Evolutionary conservation across 768 basidiomycete genomes (phyloP).

Genomic region (Tylopilus sp.): DNA sequence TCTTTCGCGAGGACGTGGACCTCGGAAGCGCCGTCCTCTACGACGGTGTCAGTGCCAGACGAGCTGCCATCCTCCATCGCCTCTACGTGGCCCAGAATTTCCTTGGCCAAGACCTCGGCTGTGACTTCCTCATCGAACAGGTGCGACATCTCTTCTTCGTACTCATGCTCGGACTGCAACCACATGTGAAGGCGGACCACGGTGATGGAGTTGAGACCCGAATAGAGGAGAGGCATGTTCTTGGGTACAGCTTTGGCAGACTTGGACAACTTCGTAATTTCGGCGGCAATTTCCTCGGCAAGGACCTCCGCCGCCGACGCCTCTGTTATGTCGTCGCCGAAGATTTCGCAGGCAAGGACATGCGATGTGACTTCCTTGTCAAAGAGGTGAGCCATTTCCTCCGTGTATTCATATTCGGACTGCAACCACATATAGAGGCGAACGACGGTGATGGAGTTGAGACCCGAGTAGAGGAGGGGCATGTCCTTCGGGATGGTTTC

Average conservation of each 20-base stretch:
- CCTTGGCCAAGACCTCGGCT: conserved; percentile 27
- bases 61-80: not conserved
- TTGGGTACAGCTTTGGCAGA: conserved; percentile 26
- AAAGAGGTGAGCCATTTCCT: conserved; percentile 28
- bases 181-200: conserved; percentile 30
- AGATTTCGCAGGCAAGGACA: conserved; percentile 29
- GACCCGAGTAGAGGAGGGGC: conserved; percentile 32
- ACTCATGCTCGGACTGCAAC: conserved; percentile 31
- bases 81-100: conserved; percentile 18
- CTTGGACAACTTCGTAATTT: conserved; percentile 31
- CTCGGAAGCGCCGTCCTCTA: conserved; percentile 10
- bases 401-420: conserved; percentile 30
- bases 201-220: conserved; percentile 31
- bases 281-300: conserved; percentile 32
- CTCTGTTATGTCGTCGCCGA: conserved; percentile 12
- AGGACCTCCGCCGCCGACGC: conserved; percentile 2
- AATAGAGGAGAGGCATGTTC: conserved; percentile 33
- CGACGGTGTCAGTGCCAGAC: conserved; percentile 8
- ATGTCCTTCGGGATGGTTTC: conserved; percentile 27
- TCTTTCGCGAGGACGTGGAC: conserved; percentile 8
- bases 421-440: conserved; percentile 34
- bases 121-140: conserved; percentile 34
- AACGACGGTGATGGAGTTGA: conserved; percentile 30
- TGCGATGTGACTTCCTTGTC: conserved; percentile 30
- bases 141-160: conserved; percentile 28